Evolutionary conservation across 2,329 filamentous ascomycete species (phyloP).

Genomic region (Escovopsis sp.): DNA sequence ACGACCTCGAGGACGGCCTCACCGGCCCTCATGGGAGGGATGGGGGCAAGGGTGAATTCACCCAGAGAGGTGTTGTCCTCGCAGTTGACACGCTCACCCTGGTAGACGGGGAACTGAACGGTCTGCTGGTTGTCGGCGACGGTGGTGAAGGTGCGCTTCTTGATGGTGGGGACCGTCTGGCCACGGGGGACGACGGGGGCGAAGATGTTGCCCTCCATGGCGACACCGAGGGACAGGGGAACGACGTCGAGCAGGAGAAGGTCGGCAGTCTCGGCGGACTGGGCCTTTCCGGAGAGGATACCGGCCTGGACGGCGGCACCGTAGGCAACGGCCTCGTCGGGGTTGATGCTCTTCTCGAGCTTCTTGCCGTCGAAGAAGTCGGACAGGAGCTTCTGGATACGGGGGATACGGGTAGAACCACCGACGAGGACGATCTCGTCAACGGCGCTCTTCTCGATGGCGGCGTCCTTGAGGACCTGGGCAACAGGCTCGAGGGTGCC

Average conservation of each 20-base stretch:
- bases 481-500: constrained; percentile 91
- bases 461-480: constrained; percentile 90
- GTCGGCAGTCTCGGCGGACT: constrained; percentile 84
- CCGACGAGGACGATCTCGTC: constrained; percentile 98
- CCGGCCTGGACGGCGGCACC: constrained; percentile 97
- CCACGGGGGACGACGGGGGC: constrained; percentile 80
- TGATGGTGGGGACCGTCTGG: constrained; percentile 61
- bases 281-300: constrained; percentile 97
- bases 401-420: constrained; percentile 96
- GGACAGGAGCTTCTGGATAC: constrained; percentile 96
- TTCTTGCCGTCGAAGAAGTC: constrained; percentile 99
- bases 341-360: constrained; percentile 99
- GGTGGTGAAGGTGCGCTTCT: constrained; percentile 85
- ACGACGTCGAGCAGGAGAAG: constrained; percentile 92
- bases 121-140: constrained; percentile 57
- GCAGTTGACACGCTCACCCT: constrained; percentile 96
- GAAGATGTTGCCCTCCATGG: constrained; percentile 99
- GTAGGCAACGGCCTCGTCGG: constrained; percentile 97
- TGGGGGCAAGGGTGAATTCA: constrained; percentile 89
- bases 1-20: constrained; percentile 95
- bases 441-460: constrained; percentile 75
- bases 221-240: constrained; percentile 92
- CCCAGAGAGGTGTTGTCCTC: constrained; percentile 96
- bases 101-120: constrained; percentile 74
- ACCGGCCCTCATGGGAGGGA: constrained; percentile 79